Evolutionary conservation across 192 early-diverging fungal species (phyloP).

Genomic region (Allomyces javanicus): DNA sequence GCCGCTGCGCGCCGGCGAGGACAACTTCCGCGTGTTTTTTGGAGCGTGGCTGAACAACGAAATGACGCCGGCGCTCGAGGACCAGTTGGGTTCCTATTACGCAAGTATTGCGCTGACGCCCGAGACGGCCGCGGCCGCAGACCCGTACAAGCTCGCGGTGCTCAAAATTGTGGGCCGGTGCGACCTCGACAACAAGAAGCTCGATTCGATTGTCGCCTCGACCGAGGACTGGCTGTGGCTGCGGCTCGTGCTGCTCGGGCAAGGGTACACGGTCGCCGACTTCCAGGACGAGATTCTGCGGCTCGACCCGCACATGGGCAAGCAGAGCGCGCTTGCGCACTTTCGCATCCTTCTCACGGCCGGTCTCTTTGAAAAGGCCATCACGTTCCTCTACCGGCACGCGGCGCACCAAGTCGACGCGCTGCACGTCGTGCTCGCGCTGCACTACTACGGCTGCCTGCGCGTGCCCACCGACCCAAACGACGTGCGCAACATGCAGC

Average conservation of each 20-base stretch:
- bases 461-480: slow-evolving; percentile 37
- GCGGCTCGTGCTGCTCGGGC: slow-evolving; percentile 50
- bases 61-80: too few species aligned
- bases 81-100: too few species aligned
- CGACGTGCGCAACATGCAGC: neutral
- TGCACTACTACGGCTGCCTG: slow-evolving; percentile 61
- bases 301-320: too few species aligned
- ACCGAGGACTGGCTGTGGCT: slow-evolving; percentile 92
- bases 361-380: slow-evolving; percentile 21
- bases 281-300: slow-evolving; percentile 5
- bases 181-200: slow-evolving; percentile 42
- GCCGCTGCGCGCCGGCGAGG: too few species aligned
- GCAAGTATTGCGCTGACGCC: too few species aligned
- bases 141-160: slow-evolving; percentile 52
- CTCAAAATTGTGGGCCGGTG: slow-evolving; percentile 81
- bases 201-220: slow-evolving; percentile 45
- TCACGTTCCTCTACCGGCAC: slow-evolving; percentile 45
- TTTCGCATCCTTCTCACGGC: neutral
- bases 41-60: too few species aligned
- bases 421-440: slow-evolving; percentile 70
- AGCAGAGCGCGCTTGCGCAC: slow-evolving; percentile 4
- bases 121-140: neutral
- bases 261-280: slow-evolving; percentile 22
- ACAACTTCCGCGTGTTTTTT: too few species aligned
- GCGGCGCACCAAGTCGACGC: slow-evolving; percentile 54